Evolutionary conservation across 2,329 filamentous ascomycete genomes (phyloP), one percentile per base, ranked within the genome.

Genomic region (Pezicula radicicola): DNA sequence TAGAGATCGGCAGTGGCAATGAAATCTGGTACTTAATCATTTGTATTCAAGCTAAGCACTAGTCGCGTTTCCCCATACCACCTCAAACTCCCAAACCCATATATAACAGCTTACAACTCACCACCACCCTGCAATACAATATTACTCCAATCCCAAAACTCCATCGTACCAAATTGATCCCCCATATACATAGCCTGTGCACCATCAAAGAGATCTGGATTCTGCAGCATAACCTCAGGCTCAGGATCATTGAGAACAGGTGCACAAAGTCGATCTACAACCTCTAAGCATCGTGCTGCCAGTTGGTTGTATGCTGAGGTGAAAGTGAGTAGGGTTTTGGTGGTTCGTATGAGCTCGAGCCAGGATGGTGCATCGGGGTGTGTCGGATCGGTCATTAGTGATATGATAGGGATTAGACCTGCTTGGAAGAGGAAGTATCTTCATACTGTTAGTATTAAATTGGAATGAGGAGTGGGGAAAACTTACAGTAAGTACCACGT

Each of bases 381-480:
- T 66, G 48, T 70, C 0, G 71, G 69, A 41, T 71, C 70, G 4
- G 69, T 73, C 65, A 71, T 71, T 28, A 75, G 62, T 50, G 70
- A 69, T 45, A 75, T 69, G 28, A 72, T 67, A 3, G 72, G 72
- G 43, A 74, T 72, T 3, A 74, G 56, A 19, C 67, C 70, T 13
- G 72, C 72, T 61, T 75, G 72, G 62, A 75, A 75, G 37, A 75
- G 66, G 55, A 74, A 74, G 58, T 74, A 73, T 18, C 55, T 53
- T 41, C 37, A 36, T 28, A 30, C 54, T 48, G 57, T 40, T 21
- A 45, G 18, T 44, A 30, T 30, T 12, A 5, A 25, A 3, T 9
- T 36, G 13, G 12, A 28, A 15, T 41, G 33, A 33, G 25, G 16
- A 27, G 6, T 40, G 3, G 19, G 19, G 28, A 45, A 18, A 39